Evolutionary conservation across 306 rosid genomes (phyloP).

Genomic region (Urtica urens): DNA sequence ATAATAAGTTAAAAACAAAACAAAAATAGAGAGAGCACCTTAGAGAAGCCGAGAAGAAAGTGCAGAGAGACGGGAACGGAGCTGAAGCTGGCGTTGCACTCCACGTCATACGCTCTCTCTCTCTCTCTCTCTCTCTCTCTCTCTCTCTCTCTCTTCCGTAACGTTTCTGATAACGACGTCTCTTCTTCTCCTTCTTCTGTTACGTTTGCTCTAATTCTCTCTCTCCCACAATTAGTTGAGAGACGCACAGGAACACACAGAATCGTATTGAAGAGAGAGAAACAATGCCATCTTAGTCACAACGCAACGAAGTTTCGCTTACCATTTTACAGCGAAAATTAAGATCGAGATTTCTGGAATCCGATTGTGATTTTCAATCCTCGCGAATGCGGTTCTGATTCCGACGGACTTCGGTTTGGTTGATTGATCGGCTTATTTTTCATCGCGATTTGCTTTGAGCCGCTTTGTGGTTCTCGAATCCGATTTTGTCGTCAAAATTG

Average conservation of each 20-base stretch:
- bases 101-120: conserved; percentile 31
- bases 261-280: not conserved
- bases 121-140: not conserved
- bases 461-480: too few species aligned
- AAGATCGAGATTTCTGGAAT: not conserved
- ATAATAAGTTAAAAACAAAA: not conserved
- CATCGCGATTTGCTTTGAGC: conserved; percentile 8
- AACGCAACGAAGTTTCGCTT: conserved; percentile 20
- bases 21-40: not conserved
- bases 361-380: conserved; percentile 2
- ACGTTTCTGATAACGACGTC: conserved; percentile 39
- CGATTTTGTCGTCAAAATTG: too few species aligned
- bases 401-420: not conserved
- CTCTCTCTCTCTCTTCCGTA: conserved; percentile 7
- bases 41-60: not conserved
- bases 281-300: conserved; percentile 25
- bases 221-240: conserved; percentile 27
- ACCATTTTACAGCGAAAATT: not conserved
- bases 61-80: conserved; percentile 28
- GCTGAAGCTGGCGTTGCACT: conserved; percentile 61
- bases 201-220: conserved; percentile 1
- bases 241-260: not conserved
- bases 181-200: conserved; percentile 9
- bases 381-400: conserved; percentile 12
- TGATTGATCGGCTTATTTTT: conserved; percentile 20